Base-by-base conservation (phyloP, 116 monocot species). In the Dioscorea cayenensis region DNA sequence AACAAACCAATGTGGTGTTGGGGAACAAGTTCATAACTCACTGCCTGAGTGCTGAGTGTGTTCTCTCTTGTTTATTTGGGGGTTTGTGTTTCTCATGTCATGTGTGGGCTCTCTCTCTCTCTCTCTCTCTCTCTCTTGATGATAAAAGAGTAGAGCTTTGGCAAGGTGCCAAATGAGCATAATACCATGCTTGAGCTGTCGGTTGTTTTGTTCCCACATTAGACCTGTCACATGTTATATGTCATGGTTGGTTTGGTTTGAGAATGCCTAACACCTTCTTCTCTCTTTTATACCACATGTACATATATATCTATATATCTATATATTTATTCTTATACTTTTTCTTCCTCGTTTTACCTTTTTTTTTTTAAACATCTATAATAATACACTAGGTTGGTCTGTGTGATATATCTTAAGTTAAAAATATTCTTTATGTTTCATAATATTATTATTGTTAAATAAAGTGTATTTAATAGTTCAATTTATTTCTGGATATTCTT, bases 141-240 rank as follows among this genome's bases (percentile, higher is more conserved):
- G 32, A 32, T 32, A 32, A 32, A 32, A 32, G 32, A 32, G 43
- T 43, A 12, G 7, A 43, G 43, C 8, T 43, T 43, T 43, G 43
- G 43, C 43, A 43, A 43, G 43, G 80, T 69, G 85, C 76, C 84
- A 84, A 70, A 75, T 43, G 67, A 66, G 81, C 49, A 69, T 73
- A 84, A 80, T 66, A 58, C 81, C 71, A 63, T 68, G 77, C 77
- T 73, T 55, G 72, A 63, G 18, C 50, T 84, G 80, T 84, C 77
- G 74, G 77, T 77, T 84, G 84, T 73, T 80, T 36, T 76, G 72
- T 66, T 70, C 66, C 51, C 65, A 43, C 29, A 71, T 37, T 75
- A 72, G 61, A 81, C 67, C 66, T 72, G 80, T 80, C 80, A 76
- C 75, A 60, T 73, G 72, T 49, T 65, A 20, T 32, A 78, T 65